Evolutionary conservation across 371 early-diverging fungal genomes (phyloP), one percentile per base, ranked within the genome.

Genomic region (Chytridium lagenaria): DNA sequence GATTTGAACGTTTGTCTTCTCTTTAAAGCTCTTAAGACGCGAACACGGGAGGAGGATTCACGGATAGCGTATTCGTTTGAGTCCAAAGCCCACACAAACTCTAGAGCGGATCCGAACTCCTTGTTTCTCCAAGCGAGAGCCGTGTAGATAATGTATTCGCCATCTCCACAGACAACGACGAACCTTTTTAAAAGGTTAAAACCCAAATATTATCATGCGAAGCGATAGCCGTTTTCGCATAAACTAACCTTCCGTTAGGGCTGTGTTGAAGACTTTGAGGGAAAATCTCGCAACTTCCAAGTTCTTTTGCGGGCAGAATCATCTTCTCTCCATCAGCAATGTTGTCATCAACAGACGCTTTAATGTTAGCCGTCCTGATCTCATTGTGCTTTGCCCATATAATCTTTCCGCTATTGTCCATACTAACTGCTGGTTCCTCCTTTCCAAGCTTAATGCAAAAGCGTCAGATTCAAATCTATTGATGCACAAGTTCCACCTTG

Each of bases 71-170:
- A 95, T 83, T 95, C 90, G 78, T 96, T 97, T 23, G 94, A 93
- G 82, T 98, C 96, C 68, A 87, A 82, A 30, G 95, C 95, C 99
- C 99, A 99, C 3, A 94, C 98, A 88, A 98, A 96, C 73, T 96
- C 97, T 51, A 94, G 81, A 10, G 93, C 98, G 50, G 88, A 90
- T 10, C 99, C 99, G 80, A 97, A 99, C 72, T 92, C 91, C 90
- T 99, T 99, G 89, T 98, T 99, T 81, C 99, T 89, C 99, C 98
- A 99, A 0, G 98, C 96, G 40, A 99, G 87, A 16, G 99, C 98
- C 10, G 99, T 99, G 84, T 99, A 99, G 73, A 99, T 97, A 75
- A 98, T 98, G 80, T 95, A 99, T 85, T 99, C 98, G 50, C 97
- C 98, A 77, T 99, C 98, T 52, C 99, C 99, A 75, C 97, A 97